phyloP scores from a whole-genome alignment of 1,139 yeast genomes.

The Candida neerlandica region DNA sequence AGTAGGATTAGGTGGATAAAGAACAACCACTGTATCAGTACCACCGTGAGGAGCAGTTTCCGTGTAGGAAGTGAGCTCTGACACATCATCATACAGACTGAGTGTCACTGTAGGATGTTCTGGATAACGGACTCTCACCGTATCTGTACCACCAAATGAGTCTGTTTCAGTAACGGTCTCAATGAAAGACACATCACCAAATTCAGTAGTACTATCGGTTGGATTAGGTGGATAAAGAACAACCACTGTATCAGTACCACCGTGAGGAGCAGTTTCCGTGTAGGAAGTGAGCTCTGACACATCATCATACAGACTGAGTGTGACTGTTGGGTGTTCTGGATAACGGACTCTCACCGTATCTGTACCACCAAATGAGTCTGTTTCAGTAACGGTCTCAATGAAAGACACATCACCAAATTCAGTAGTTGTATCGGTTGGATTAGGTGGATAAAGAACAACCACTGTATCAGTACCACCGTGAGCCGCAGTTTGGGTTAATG shows the following conservation, averaged over 20 bases:
- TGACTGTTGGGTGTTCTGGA: constrained; percentile 18
- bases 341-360: constrained; percentile 22
- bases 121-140: constrained; percentile 24
- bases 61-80: constrained; percentile 13
- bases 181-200: background rate
- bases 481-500: constrained; percentile 11
- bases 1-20: background rate
- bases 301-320: constrained; percentile 8
- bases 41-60: constrained; percentile 14
- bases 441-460: constrained; percentile 11
- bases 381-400: background rate
- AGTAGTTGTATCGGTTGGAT: constrained; percentile 15
- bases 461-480: constrained; percentile 14
- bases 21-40: constrained; percentile 9
- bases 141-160: constrained; percentile 17
- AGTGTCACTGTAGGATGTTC: constrained; percentile 12
- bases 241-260: constrained; percentile 13
- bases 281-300: constrained; percentile 13
- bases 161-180: background rate
- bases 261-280: constrained; percentile 14
- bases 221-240: background rate
- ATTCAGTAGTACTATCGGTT: background rate
- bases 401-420: background rate
- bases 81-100: constrained; percentile 13
- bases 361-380: constrained; percentile 14